These are phyloP conservation scores for Fallopia convolvulus DNA, from an alignment of 148 eudicot species.

Conservation along the genomic window DNA sequence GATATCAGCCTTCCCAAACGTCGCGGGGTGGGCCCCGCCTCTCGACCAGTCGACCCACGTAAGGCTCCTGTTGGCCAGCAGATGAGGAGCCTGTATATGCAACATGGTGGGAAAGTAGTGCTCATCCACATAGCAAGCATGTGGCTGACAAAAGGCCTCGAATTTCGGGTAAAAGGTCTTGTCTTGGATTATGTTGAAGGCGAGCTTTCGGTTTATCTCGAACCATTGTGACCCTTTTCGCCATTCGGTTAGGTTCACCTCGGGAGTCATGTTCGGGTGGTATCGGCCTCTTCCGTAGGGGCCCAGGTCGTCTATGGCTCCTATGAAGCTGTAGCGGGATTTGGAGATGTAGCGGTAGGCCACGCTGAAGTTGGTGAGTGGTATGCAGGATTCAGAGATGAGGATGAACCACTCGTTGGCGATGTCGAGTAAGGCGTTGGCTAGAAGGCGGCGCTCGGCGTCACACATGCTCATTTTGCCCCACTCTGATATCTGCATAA, in stretches of 20 bases:
- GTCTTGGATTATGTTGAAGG: conserved; percentile 9
- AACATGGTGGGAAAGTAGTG: conserved; percentile 20
- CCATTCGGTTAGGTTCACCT: conserved; percentile 14
- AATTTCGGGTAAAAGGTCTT: conserved; percentile 1
- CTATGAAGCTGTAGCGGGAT: conserved; percentile 15
- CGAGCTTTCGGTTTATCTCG: conserved; percentile 13
- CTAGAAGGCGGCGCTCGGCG: conserved; percentile 15
- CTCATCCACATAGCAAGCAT: conserved; percentile 16
- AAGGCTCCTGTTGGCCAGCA: conserved; percentile 13
- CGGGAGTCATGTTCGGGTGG: conserved; percentile 15
- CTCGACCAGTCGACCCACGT: conserved; percentile 19
- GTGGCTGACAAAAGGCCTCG: conserved; percentile 9
- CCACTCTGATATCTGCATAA: conserved; percentile 14
- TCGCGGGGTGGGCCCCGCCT: conserved; percentile 19
- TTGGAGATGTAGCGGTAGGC: conserved; percentile 12
- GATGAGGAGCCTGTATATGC: conserved; percentile 7
- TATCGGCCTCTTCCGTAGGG: conserved; percentile 14
- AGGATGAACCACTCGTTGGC: conserved; percentile 16
- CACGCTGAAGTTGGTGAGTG: conserved; percentile 6
- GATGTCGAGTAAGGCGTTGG: conserved; percentile 14
- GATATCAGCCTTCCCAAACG: conserved; percentile 8
- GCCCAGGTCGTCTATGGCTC: neutral
- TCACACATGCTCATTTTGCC: conserved; percentile 21
- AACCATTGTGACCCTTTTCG: conserved; percentile 18
- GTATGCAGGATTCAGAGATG: conserved; percentile 17